Percentiles rank a stretch among this genome's conserved stretches.
These are phyloP conservation scores for Lathyrus tuberosus DNA, from an alignment of 306 rosid genomes.

Conservation along the genomic window DNA sequence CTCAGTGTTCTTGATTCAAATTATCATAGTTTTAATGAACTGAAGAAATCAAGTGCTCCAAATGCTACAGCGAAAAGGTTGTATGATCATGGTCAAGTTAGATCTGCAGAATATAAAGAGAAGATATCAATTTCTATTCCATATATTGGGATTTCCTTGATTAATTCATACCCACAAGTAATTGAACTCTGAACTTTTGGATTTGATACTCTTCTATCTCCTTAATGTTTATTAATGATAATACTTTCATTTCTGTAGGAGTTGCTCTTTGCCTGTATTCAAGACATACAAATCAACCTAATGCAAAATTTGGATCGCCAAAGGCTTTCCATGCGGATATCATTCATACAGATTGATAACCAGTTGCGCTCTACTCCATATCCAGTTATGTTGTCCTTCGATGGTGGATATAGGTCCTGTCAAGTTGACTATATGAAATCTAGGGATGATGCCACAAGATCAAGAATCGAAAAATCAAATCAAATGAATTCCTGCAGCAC, in stretches of 20 bases:
- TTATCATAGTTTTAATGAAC: slow-evolving; percentile 60
- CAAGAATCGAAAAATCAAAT: slow-evolving; percentile 50
- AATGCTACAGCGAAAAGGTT: slow-evolving; percentile 52
- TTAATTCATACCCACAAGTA: slow-evolving; percentile 78
- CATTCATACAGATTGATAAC: slow-evolving; percentile 85
- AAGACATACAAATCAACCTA: slow-evolving; percentile 63
- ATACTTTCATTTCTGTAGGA: slow-evolving; percentile 59
- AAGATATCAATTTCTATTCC: slow-evolving; percentile 70
- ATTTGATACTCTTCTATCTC: slow-evolving; percentile 27
- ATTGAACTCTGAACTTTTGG: slow-evolving; percentile 27
- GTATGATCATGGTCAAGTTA: slow-evolving; percentile 60
- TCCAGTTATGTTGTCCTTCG: slow-evolving; percentile 88
- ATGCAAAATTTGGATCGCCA: slow-evolving; percentile 89
- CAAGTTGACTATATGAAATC: slow-evolving; percentile 47
- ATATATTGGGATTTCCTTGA: slow-evolving; percentile 78
- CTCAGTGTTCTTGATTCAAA: slow-evolving; percentile 78
- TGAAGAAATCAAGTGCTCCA: slow-evolving; percentile 48
- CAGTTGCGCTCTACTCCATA: slow-evolving; percentile 86
- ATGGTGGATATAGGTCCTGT: slow-evolving; percentile 53
- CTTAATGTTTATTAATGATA: slow-evolving; percentile 32
- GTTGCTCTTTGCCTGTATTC: slow-evolving; percentile 72
- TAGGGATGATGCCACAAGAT: slow-evolving; percentile 50
- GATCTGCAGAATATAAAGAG: slow-evolving; percentile 64
- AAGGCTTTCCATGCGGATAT: slow-evolving; percentile 61
- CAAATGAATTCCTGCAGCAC: slow-evolving; percentile 49